A percentile compares a stretch with the other conserved stretches of the same genome.
Evolutionary conservation across 1,284 basidiomycete species (phyloP).

Genomic region (Vanrija humicola): DNA sequence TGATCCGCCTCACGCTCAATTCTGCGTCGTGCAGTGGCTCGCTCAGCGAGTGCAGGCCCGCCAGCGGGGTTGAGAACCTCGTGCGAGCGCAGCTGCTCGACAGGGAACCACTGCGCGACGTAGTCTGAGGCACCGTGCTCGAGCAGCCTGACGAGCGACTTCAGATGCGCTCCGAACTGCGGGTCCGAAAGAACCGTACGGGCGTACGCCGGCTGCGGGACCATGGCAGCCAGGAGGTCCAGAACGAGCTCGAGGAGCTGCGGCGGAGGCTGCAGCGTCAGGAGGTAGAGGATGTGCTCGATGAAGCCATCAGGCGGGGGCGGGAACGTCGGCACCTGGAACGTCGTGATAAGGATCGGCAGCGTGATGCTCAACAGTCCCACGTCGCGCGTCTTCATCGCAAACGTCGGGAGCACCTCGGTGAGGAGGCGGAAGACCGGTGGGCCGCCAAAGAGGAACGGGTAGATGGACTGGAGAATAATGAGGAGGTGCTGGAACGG

Average conservation of each 20-base stretch:
- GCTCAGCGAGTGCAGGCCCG: constrained; percentile 18
- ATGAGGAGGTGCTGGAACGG: constrained; percentile 34
- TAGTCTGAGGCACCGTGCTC: constrained; percentile 21
- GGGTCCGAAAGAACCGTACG: constrained; percentile 28
- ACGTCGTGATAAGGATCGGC: constrained; percentile 31
- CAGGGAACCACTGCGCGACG: constrained; percentile 19
- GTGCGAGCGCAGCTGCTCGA: constrained; percentile 10
- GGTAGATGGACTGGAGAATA: constrained; percentile 29
- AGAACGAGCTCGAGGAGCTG: constrained; percentile 34
- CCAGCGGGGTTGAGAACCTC: constrained; percentile 37
- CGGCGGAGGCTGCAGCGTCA: constrained; percentile 26
- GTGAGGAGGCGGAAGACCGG: constrained; percentile 15
- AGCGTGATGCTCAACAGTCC: constrained; percentile 30
- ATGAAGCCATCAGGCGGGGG: constrained; percentile 24
- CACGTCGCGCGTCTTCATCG: constrained; percentile 35
- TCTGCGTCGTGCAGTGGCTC: constrained; percentile 22
- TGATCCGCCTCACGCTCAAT: constrained; percentile 33
- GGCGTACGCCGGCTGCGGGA: constrained; percentile 21
- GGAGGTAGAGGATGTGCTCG: constrained; percentile 32
- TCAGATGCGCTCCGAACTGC: constrained; percentile 30
- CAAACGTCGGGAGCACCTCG: constrained; percentile 27
- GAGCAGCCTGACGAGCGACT: constrained; percentile 28
- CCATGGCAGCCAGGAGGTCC: constrained; percentile 38
- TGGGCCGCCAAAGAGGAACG: constrained; percentile 14
- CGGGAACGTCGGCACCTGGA: constrained; percentile 23